Percentiles rank a stretch among this genome's conserved stretches.
Conservation (phyloP, 2,329 filamentous ascomycete genomes). For the Thelonectria rubi region DNA sequence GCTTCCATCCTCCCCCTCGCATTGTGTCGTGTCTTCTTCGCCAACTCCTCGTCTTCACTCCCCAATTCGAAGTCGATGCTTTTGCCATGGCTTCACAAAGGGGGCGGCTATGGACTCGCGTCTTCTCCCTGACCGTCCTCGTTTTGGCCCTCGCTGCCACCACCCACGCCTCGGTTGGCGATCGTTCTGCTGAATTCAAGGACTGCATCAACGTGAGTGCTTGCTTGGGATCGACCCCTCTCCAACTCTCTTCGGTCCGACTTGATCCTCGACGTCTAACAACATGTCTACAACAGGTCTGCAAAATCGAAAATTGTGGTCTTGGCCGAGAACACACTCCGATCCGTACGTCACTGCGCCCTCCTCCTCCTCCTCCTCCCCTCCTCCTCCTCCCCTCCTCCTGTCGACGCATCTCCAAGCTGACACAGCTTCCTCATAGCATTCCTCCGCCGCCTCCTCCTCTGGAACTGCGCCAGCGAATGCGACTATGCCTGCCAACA, state of each 20-base stretch:
- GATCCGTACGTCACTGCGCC: conserved; percentile 69
- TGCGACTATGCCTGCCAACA: conserved; percentile 99
- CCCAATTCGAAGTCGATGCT: conserved; percentile 42
- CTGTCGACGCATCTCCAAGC: conserved; percentile 26
- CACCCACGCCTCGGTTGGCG: conserved; percentile 79
- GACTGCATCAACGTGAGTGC: conserved; percentile 79
- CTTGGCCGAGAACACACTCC: conserved; percentile 64
- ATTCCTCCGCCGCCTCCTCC: conserved; percentile 81
- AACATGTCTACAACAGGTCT: conserved; percentile 68
- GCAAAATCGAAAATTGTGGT: conserved; percentile 81
- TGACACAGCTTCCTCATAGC: conserved; percentile 61
- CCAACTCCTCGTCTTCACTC: conserved; percentile 2
- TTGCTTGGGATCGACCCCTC: background rate
- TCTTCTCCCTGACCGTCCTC: conserved; percentile 48
- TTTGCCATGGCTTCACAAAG: conserved; percentile 44
- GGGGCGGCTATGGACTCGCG: conserved; percentile 46
- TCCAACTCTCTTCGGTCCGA: background rate
- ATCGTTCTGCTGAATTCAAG: conserved; percentile 85
- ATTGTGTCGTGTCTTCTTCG: conserved; percentile 5
- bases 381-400: background rate
- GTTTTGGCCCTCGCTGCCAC: conserved; percentile 53
- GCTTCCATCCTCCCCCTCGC: conserved; percentile 21
- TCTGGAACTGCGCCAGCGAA: conserved; percentile 93
- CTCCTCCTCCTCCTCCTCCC: conserved; percentile 3
- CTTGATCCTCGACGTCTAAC: conserved; percentile 24